Conservation (phyloP, 495 filamentous ascomycete species). For the Podospora bellae-mahoneyi region DNA sequence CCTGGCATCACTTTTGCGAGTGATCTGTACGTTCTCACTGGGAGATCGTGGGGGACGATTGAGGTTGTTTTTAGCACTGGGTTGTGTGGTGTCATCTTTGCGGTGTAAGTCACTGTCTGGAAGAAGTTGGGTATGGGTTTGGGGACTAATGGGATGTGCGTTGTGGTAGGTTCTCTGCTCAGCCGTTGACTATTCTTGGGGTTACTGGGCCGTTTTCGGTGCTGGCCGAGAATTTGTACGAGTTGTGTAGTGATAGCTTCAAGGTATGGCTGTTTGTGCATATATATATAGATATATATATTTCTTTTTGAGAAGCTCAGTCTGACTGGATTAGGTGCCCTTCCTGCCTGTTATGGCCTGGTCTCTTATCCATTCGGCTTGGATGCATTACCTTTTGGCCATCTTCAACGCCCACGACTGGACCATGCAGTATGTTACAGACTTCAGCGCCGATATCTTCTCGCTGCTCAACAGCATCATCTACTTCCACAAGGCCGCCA, state of each 20-base stretch:
- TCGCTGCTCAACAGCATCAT: constrained; percentile 69
- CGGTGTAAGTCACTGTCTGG: constrained; percentile 45
- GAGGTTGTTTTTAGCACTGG: constrained; percentile 72
- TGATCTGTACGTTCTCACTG: constrained; percentile 65
- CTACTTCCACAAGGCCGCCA: constrained; percentile 71
- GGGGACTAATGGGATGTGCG: not conserved
- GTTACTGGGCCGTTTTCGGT: constrained; percentile 74
- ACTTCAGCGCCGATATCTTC: constrained; percentile 68
- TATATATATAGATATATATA: too few species aligned
- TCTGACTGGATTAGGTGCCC: constrained; percentile 41
- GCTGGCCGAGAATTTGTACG: constrained; percentile 66
- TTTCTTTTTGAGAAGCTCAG: not conserved
- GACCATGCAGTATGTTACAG: constrained; percentile 76
- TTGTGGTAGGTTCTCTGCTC: constrained; percentile 54
- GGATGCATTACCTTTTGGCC: constrained; percentile 68
- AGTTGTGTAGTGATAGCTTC: constrained; percentile 55
- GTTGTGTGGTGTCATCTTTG: constrained; percentile 64
- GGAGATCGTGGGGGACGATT: constrained; percentile 65
- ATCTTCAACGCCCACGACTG: constrained; percentile 72
- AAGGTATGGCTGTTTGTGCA: constrained; percentile 36
- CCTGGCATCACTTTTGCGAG: constrained; percentile 72
- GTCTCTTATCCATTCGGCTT: constrained; percentile 66
- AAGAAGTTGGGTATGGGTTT: not conserved
- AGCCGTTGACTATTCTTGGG: constrained; percentile 69
- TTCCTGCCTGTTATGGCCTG: constrained; percentile 74